Conservation (phyloP, 148 eudicot species). For the Diospyros kaki region DNA sequence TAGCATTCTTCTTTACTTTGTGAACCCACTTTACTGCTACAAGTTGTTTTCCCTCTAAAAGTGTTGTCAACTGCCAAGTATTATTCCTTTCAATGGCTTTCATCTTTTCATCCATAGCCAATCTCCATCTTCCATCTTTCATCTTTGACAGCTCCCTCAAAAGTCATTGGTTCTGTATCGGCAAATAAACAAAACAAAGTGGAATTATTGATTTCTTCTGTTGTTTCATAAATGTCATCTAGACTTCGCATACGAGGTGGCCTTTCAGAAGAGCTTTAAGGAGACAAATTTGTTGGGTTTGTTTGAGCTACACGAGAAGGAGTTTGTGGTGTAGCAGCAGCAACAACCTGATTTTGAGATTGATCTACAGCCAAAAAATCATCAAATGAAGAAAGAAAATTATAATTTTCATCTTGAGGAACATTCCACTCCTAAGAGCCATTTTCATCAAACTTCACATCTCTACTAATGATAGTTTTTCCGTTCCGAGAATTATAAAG, state of each 20-base stretch:
- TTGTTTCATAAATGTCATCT: not conserved
- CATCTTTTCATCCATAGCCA: constrained; percentile 1
- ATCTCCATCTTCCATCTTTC: not conserved
- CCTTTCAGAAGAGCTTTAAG: not conserved
- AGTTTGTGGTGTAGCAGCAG: not conserved
- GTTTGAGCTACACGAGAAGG: not conserved
- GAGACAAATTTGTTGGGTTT: no score
- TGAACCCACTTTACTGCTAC: constrained; percentile 9
- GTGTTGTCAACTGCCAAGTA: not conserved
- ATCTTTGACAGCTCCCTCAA: not conserved
- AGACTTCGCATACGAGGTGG: not conserved
- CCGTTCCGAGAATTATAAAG: not conserved
- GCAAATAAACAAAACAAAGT: not conserved
- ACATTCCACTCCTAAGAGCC: not conserved
- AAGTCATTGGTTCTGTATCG: not conserved
- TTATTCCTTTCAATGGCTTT: not conserved
- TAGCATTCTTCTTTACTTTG: not conserved
- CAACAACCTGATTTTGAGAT: not conserved
- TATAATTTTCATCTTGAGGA: not conserved
- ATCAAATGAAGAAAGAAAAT: not conserved
- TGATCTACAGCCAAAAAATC: not conserved
- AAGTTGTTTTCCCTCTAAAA: not conserved
- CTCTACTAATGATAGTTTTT: not conserved
- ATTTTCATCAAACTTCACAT: not conserved
- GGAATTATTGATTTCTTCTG: not conserved